Conservation (phyloP, 202 grass and related monocot genomes). For the Saccharum hybrid region DNA sequence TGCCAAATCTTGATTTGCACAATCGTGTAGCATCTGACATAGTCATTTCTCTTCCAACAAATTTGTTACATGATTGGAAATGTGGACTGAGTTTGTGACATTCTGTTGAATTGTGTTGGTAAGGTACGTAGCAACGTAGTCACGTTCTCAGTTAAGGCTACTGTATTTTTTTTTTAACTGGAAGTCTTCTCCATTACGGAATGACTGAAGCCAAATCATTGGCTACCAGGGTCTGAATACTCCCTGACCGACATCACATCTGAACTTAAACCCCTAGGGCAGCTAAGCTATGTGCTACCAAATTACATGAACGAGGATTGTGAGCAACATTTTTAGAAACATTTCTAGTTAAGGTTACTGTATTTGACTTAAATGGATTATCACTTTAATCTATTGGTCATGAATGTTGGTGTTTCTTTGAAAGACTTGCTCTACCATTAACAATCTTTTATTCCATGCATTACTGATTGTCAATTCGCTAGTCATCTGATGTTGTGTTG, state of each 20-base stretch:
- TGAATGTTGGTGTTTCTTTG: not conserved
- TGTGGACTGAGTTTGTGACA: not conserved
- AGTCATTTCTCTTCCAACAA: not conserved
- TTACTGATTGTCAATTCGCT: not conserved
- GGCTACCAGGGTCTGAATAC: too few species aligned
- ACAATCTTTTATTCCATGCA: not conserved
- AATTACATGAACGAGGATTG: too few species aligned
- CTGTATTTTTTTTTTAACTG: not conserved
- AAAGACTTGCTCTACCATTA: too few species aligned
- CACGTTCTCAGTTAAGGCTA: not conserved
- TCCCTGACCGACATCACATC: too few species aligned
- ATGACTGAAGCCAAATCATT: too few species aligned
- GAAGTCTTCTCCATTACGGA: too few species aligned
- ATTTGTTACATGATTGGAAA: not conserved
- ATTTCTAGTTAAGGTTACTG: not conserved
- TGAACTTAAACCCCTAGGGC: too few species aligned
- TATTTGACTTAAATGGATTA: not conserved
- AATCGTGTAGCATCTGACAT: not conserved
- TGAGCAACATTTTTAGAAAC: too few species aligned
- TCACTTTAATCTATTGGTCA: not conserved
- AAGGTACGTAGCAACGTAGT: not conserved
- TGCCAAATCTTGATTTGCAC: not conserved
- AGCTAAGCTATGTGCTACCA: too few species aligned
- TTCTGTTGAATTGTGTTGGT: conserved; percentile 21
- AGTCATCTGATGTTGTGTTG: not conserved